Base-by-base conservation (phyloP, 192 early-diverging fungal genomes). In the Coemansia asiatica region DNA sequence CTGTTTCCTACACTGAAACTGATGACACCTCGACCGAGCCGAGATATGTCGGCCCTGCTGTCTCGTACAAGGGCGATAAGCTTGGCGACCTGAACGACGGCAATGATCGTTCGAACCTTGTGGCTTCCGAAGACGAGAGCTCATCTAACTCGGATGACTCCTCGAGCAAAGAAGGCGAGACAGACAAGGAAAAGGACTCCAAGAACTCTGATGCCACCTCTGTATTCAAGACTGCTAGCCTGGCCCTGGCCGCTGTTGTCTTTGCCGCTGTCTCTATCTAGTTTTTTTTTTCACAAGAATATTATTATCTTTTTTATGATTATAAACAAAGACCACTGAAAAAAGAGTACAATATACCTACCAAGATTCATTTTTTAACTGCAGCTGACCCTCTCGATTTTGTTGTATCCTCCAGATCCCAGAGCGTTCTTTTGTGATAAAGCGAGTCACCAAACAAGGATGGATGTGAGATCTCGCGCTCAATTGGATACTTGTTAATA, bases 71-170 rank as follows among this genome's bases (percentile, higher is more conserved):
- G 51, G 78, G 78, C 54, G 61, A 68, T 16, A 64, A 81, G 47
- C 78, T 81, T 6, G 78, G 67, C 27, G 69, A 75, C 49, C 51
- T 81, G 55, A 81, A 81, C 61, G 78, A 81, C 48, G 78, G 78
- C 48, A 81, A 81, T 44, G 60, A 80, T 60, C 77, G 77, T 61
- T 19, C 22, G 31, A 59, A 63, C 25, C n/a, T 66, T 6, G 53
- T 22, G 4, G 36, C 54, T 6, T 58, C 56, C 10, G 22, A 31
- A 28, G 29, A 35, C 40, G 18, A 27, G 22, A 5, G 5, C 22
- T 2, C 2, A 23, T 61, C 60, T 4, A 46, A 35, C 1, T 16
- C 44, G 6, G 46, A 23, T 23, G 27, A 27, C 15, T 27, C 28
- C 1, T 61, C 60, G 60, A 38, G n/a, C 46, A 19, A 27, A 2